Evolutionary conservation across 768 basidiomycete species (phyloP), one percentile per base, ranked within the genome.

Genomic region (Leccinum ochraceum): DNA sequence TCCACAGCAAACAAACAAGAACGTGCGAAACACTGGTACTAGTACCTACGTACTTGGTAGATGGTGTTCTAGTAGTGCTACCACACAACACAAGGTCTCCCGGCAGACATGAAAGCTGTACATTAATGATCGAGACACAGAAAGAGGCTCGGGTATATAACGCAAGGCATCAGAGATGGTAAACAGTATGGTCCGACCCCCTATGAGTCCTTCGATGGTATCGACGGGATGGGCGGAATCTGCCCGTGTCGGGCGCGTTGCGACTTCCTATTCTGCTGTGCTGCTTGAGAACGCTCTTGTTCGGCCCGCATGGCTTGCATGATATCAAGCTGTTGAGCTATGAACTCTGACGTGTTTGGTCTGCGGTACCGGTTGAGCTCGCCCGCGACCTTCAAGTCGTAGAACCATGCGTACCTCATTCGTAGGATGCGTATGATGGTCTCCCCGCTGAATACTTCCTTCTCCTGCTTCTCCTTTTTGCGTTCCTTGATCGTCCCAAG

Each of bases 401-500:
- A 1, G 4, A 54, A 44, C 53, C 5, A 57, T n/a, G 6, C 82
- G 55, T 70, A 94, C 95, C 95, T 83, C 96, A 98, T 98, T 34
- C 97, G 85, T 46, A 99, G 79, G 64, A 99, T 95, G 59, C 94
- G 81, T 80, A 99, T 85, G 60, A 98, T 97, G 39, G 90, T 94
- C 77, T 98, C 94, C 55, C 91, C 93, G 58, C 76, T 83, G 59
- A 87, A 87, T 3, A 83, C 81, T 59, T 90, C 88, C 61, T 89
- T 86, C 74, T 92, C 85, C 66, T 92, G 81, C 70, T 86, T 84
- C 79, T 96, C 93, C 74, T 86, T 86, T 82, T 98, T 98, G 63
- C 94, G 84, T 67, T 95, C 87, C 74, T 89, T 89, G 73, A 99
- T 98, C 7, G 97, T 99, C 11, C 96, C 96, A 6, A 98, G 84